Percentiles rank a stretch among this genome's conserved stretches.
Evolutionary conservation across 2,329 filamentous ascomycete genomes (phyloP).

Genomic region (Chaetomiaceae sp.): DNA sequence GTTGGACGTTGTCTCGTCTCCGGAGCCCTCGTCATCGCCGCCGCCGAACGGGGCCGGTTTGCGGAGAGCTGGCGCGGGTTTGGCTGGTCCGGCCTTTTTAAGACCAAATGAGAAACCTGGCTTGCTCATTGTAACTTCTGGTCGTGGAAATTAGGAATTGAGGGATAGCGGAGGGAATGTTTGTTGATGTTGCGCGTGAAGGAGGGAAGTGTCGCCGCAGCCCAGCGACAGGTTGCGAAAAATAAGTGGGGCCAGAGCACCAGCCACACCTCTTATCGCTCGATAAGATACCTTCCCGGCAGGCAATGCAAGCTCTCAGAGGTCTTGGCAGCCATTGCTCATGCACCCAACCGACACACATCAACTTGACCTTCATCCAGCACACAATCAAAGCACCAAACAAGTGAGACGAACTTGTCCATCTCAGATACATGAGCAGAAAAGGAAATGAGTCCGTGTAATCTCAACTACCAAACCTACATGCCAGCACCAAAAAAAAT

Average conservation of each 20-base stretch:
- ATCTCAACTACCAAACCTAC: too few relatives aligned
- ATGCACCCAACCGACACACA: too few relatives aligned
- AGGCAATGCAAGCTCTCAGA: not conserved
- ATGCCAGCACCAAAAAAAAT: too few relatives aligned
- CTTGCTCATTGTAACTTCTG: conserved; percentile 39
- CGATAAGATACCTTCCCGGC: conserved; percentile 4
- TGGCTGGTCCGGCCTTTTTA: conserved; percentile 51
- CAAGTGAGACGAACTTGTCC: too few relatives aligned
- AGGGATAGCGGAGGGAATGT: not conserved
- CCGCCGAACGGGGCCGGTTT: conserved; percentile 54
- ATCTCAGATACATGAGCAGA: too few relatives aligned
- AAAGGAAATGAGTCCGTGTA: too few relatives aligned
- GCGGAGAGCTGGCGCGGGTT: conserved; percentile 45
- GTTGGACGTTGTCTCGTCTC: conserved; percentile 38
- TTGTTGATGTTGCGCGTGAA: not conserved
- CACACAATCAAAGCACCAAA: too few relatives aligned
- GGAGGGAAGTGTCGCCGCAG: not conserved
- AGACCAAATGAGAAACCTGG: conserved; percentile 51
- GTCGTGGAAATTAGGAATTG: not conserved
- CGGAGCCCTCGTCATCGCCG: conserved; percentile 45
- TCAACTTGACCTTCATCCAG: not conserved
- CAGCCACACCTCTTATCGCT: conserved; percentile 13
- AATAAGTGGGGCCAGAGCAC: conserved; percentile 2
- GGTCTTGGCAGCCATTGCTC: not conserved
- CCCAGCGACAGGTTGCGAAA: not conserved